phyloP scores from a whole-genome alignment of 129 eudicot species.

The Daucus carota region DH1_v3.0 NC_030383.2:51167501-51168000 shows the following conservation, averaged over 20 bases:
- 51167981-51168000: conserved; percentile 90
- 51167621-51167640: too few relatives aligned
- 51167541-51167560: neutral
- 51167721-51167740: conserved; percentile 32
- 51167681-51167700: conserved; percentile 70
- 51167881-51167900: conserved; percentile 42
- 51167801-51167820: neutral
- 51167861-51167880: conserved; percentile 1
- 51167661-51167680: conserved; percentile 47
- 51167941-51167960: conserved; percentile 58
- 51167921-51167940: conserved; percentile 36
- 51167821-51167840: neutral
- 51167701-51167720: conserved; percentile 48
- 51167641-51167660: neutral
- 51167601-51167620: too few relatives aligned
- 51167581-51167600: too few relatives aligned
- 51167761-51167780: conserved; percentile 29
- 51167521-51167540: neutral
- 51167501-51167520: neutral
- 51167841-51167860: neutral
- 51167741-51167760: conserved; percentile 22
- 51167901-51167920: conserved; percentile 26
- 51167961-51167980: conserved; percentile 69
- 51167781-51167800: conserved; percentile 2
- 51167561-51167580: neutral